Conservation (phyloP, 2,329 filamentous ascomycete species). For the Biscogniauxia sp. region DNA sequence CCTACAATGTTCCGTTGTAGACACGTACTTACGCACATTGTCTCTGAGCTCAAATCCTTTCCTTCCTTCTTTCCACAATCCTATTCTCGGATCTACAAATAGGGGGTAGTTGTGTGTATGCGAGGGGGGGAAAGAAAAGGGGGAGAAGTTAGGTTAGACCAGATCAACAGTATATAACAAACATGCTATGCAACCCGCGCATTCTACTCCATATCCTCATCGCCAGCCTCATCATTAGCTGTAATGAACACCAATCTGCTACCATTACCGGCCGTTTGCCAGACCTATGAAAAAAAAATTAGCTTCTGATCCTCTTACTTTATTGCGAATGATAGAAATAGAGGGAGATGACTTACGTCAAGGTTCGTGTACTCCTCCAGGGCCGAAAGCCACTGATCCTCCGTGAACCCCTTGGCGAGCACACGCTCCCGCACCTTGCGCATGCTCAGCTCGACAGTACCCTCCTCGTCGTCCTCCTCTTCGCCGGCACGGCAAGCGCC, state of each 20-base stretch:
- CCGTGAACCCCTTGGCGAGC: constrained; percentile 93
- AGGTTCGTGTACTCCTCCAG: constrained; percentile 86
- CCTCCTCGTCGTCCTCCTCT: constrained; percentile 50
- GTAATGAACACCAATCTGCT: constrained; percentile 69
- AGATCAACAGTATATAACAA: no score
- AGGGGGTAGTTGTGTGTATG: no score
- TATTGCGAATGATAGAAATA: not conserved
- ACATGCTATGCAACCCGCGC: no score
- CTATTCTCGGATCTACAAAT: no score
- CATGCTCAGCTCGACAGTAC: constrained; percentile 73
- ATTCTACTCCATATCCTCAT: constrained; percentile 20
- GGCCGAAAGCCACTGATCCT: constrained; percentile 83
- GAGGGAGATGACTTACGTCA: constrained; percentile 67
- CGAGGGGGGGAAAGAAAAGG: no score
- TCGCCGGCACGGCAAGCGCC: constrained; percentile 76
- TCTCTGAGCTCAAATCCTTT: no score
- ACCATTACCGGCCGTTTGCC: constrained; percentile 73
- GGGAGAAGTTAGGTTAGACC: not conserved
- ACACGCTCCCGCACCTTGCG: constrained; percentile 87
- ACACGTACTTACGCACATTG: no score
- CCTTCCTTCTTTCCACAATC: no score
- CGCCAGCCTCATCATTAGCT: constrained; percentile 25
- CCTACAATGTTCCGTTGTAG: no score
- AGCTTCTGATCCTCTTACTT: constrained; percentile 28
- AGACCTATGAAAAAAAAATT: constrained; percentile 56